Evolutionary conservation across 2,329 filamentous ascomycete genomes (phyloP).

Genomic region (Fulvia fulva): DNA sequence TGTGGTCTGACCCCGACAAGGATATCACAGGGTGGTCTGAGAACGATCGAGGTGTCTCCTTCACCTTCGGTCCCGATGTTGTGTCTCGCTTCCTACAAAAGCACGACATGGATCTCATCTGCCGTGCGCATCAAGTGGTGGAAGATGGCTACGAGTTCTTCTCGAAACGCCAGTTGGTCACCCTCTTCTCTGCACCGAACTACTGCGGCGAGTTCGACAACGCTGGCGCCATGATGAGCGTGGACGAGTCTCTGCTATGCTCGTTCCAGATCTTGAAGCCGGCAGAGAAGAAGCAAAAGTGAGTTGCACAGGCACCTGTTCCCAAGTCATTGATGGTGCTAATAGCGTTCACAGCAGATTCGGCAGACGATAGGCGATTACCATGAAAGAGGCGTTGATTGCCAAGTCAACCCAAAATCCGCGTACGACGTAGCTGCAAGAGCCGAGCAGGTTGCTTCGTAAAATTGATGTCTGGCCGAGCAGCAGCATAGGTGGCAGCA

Average conservation of each 20-base stretch:
- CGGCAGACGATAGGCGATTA: constrained; percentile 71
- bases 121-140: constrained; percentile 96
- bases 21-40: constrained; percentile 99
- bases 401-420: not conserved
- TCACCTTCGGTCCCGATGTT: constrained; percentile 96
- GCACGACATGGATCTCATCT: constrained; percentile 99
- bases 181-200: constrained; percentile 95
- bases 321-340: constrained; percentile 24
- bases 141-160: constrained; percentile 99
- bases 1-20: constrained; percentile 99
- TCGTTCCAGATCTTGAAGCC: constrained; percentile 99
- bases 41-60: constrained; percentile 97
- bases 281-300: constrained; percentile 99
- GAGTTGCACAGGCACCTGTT: constrained; percentile 54
- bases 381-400: constrained; percentile 2
- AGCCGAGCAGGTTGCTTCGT: constrained; percentile 7
- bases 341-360: constrained; percentile 67
- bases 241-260: constrained; percentile 96
- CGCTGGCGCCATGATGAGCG: constrained; percentile 99
- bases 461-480: constrained; percentile 5
- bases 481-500: constrained; percentile 12
- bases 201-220: constrained; percentile 99
- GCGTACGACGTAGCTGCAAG: constrained; percentile 12
- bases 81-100: constrained; percentile 97
- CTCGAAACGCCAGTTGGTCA: constrained; percentile 95